These are phyloP conservation scores for Passiflora organensis DNA, from an alignment of 345 rosid genomes.

Conservation along the genomic window DNA sequence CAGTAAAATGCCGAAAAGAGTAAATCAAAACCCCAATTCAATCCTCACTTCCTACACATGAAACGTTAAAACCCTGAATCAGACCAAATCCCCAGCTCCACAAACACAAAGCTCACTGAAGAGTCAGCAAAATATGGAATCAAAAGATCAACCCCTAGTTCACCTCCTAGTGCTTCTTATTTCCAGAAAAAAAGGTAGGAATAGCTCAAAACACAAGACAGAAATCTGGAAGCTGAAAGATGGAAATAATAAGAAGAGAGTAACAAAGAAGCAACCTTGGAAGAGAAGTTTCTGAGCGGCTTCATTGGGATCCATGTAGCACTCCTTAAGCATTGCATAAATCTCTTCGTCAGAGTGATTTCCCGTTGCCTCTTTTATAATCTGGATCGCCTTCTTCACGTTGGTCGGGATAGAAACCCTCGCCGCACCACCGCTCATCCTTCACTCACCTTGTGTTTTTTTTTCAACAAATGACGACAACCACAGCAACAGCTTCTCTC, in stretches of 20 bases:
- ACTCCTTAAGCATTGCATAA: conserved; percentile 84
- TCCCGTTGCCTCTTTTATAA: conserved; percentile 67
- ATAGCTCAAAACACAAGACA: background rate
- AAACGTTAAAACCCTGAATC: conserved; percentile 14
- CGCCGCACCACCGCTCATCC: conserved; percentile 70
- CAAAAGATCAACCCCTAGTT: too few species aligned
- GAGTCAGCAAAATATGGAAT: conserved; percentile 8
- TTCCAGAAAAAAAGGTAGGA: background rate
- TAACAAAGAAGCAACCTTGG: conserved; percentile 41
- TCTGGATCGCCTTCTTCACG: conserved; percentile 62
- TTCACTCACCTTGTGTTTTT: conserved; percentile 28
- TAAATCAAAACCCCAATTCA: conserved; percentile 22
- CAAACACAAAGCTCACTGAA: conserved; percentile 13
- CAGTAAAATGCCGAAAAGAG: too few species aligned
- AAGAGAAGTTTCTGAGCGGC: conserved; percentile 60
- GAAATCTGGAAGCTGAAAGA: background rate
- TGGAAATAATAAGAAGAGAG: conserved; percentile 5
- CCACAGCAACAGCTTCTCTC: background rate
- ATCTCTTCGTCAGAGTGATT: conserved; percentile 90
- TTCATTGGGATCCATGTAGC: conserved; percentile 93
- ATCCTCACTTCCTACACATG: conserved; percentile 3
- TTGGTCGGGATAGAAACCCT: conserved; percentile 66
- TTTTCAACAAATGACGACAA: background rate
- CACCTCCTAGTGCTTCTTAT: too few species aligned
- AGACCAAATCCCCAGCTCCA: background rate